Evolutionary conservation across 2,329 filamentous ascomycete species (phyloP).

Genomic region (Cladosporium velox): DNA sequence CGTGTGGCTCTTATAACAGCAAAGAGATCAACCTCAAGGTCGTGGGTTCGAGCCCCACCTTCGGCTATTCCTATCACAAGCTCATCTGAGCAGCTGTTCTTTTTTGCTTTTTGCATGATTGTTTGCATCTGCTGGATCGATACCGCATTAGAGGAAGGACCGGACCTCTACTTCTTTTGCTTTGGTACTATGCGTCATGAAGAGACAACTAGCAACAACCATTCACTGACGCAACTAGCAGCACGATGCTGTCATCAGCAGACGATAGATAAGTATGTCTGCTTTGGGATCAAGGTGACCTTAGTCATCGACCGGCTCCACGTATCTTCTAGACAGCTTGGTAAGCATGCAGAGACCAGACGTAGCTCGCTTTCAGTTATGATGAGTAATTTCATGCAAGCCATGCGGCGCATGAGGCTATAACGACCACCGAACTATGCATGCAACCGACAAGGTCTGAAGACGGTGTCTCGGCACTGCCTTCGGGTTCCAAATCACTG

Average conservation of each 20-base stretch:
- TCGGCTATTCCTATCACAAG: slow-evolving; percentile 31
- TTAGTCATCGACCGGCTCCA: not conserved
- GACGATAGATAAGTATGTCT: not conserved
- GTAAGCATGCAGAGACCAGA: not conserved
- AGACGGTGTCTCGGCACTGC: not conserved
- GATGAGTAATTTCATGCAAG: not conserved
- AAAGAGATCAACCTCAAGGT: slow-evolving; percentile 31
- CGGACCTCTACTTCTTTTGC: no score
- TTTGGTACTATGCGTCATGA: no score
- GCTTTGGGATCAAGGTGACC: not conserved
- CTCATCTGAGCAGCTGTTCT: slow-evolving; percentile 13
- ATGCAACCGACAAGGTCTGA: not conserved
- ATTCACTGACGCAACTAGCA: not conserved
- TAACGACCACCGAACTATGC: not conserved
- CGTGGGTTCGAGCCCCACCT: slow-evolving; percentile 32
- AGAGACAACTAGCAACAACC: no score
- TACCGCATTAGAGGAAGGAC: no score
- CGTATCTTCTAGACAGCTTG: not conserved
- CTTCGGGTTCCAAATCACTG: not conserved
- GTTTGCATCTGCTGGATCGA: not conserved
- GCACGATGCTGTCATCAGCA: not conserved
- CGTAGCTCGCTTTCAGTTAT: not conserved
- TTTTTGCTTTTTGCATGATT: not conserved
- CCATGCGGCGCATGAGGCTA: not conserved
- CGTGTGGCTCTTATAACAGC: slow-evolving; percentile 48